Conservation (phyloP, 768 basidiomycete species). For the Mycena rosella region DNA sequence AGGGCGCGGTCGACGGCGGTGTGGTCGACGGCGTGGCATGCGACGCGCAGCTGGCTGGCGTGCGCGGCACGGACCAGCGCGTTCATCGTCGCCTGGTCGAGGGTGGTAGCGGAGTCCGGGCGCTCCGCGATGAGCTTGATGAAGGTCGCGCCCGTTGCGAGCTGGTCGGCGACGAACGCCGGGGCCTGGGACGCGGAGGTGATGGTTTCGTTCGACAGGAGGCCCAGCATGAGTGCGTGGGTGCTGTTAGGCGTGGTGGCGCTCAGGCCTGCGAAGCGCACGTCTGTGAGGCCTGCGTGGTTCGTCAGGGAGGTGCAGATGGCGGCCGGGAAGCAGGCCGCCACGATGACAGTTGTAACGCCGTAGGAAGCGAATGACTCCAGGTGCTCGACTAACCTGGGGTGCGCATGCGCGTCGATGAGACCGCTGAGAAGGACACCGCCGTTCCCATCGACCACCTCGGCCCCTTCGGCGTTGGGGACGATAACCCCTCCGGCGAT, state of each 20-base stretch:
- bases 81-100: conserved; percentile 25
- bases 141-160: conserved; percentile 15
- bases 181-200: conserved; percentile 13
- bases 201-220: conserved; percentile 5
- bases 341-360: conserved; percentile 19
- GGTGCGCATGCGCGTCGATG: conserved; percentile 31
- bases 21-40: conserved; percentile 20
- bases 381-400: conserved; percentile 3
- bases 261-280: conserved; percentile 8
- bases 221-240: neutral
- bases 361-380: conserved; percentile 23
- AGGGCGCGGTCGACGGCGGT: conserved; percentile 4
- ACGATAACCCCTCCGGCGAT: conserved; percentile 12
- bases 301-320: conserved; percentile 16
- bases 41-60: neutral
- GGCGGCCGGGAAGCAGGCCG: conserved; percentile 10
- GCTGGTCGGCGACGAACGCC: conserved; percentile 20
- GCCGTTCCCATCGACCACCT: conserved; percentile 22
- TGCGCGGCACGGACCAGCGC: conserved; percentile 14
- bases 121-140: conserved; percentile 16
- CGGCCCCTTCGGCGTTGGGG: neutral
- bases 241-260: conserved; percentile 13
- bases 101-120: conserved; percentile 5
- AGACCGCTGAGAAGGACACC: conserved; percentile 24
- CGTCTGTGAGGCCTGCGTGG: conserved; percentile 19